Evolutionary conservation across 164 flowering plant genomes (phyloP).

Genomic region (Magnolia kwangsiensis): DNA sequence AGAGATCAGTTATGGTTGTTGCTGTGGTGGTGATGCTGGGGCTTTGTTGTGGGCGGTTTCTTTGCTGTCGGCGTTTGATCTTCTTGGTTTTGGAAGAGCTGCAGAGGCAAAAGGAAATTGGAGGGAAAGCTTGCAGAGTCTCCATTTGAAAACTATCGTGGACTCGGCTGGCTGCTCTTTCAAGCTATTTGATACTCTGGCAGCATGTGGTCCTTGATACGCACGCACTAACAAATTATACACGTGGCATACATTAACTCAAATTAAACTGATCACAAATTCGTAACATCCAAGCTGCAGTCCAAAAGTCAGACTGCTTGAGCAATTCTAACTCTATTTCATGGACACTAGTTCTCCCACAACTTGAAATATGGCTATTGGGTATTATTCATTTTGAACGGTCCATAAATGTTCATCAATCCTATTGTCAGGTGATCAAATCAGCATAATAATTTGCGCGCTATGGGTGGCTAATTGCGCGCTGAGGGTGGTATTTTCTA

Average conservation of each 20-base stretch:
- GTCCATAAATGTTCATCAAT: too few species aligned
- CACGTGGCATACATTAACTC: background rate
- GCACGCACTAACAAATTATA: background rate
- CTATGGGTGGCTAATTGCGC: too few species aligned
- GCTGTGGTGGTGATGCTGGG: background rate
- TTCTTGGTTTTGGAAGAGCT: slow-evolving; percentile 20
- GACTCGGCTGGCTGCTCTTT: background rate
- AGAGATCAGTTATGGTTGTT: background rate
- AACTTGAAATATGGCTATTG: too few species aligned
- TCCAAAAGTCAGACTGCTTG: too few species aligned
- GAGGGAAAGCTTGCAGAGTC: background rate
- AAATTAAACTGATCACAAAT: background rate
- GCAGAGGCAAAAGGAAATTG: slow-evolving; percentile 1
- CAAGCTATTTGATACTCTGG: background rate
- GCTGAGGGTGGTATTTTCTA: too few species aligned
- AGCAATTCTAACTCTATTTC: too few species aligned
- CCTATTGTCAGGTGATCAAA: too few species aligned
- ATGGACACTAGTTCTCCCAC: too few species aligned
- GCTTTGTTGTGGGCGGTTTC: slow-evolving; percentile 7
- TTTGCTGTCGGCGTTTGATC: slow-evolving; percentile 16
- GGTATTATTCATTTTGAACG: too few species aligned
- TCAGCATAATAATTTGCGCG: too few species aligned
- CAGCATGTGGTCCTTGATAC: background rate
- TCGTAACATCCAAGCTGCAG: too few species aligned
- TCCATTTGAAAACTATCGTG: background rate